phyloP scores from a whole-genome alignment of 2,329 filamentous ascomycete genomes.

The Phialophora verrucosa region DNA sequence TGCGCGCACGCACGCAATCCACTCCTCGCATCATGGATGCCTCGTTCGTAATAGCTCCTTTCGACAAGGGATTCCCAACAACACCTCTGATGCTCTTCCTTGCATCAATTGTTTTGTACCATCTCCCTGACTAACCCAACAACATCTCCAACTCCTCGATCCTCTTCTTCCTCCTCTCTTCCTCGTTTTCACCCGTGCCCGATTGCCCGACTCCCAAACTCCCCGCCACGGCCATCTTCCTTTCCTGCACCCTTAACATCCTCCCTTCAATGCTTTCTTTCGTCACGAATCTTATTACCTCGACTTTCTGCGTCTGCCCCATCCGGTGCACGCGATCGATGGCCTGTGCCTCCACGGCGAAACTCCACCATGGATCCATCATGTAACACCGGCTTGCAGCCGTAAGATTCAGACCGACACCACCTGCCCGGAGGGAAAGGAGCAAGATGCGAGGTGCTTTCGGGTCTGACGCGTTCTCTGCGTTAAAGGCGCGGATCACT shows the following conservation, averaged over 20 bases:
- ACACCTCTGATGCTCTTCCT: not conserved
- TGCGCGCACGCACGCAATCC: not conserved
- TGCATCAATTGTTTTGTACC: not conserved
- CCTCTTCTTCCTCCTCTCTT: conserved; percentile 85
- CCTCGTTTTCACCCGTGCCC: conserved; percentile 84
- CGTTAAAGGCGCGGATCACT: conserved; percentile 75
- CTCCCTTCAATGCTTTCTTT: conserved; percentile 91
- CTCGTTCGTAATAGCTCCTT: not conserved
- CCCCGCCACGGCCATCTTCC: conserved; percentile 87
- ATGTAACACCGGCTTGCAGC: conserved; percentile 89
- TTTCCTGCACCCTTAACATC: conserved; percentile 90
- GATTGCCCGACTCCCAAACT: conserved; percentile 90
- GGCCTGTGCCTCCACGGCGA: conserved; percentile 92
- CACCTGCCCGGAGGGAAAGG: conserved; percentile 84
- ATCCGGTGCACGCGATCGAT: conserved; percentile 98
- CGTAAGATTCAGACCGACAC: conserved; percentile 91
- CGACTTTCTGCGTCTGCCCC: conserved; percentile 86
- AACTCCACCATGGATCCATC: conserved; percentile 99
- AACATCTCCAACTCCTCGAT: conserved; percentile 95
- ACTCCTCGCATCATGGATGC: not conserved
- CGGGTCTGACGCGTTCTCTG: conserved; percentile 40
- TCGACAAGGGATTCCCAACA: not conserved
- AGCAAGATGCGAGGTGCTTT: conserved; percentile 66
- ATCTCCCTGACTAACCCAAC: conserved; percentile 61
- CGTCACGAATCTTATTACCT: conserved; percentile 86